Conservation (phyloP, 2,329 filamentous ascomycete genomes). For the Herpomyces periplanetae region DNA sequence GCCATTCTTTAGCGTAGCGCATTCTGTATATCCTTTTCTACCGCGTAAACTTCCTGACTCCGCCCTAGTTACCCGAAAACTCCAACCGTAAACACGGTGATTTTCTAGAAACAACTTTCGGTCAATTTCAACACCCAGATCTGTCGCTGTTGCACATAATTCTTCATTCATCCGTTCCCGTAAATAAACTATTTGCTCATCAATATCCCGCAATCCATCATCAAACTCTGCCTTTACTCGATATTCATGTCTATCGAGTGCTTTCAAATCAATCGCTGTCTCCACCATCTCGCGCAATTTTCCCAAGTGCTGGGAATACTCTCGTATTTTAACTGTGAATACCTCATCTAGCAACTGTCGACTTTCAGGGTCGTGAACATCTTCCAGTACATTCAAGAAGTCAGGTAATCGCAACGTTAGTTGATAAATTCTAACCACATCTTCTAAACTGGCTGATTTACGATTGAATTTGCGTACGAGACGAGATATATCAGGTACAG, state of each 20-base stretch:
- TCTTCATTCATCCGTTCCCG: constrained; percentile 47
- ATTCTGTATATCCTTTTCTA: constrained; percentile 60
- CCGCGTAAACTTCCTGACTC: constrained; percentile 80
- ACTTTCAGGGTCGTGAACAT: constrained; percentile 79
- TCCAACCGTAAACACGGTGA: constrained; percentile 81
- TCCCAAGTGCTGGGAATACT: constrained; percentile 33
- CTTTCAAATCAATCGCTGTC: constrained; percentile 78
- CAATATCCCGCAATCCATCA: constrained; percentile 46
- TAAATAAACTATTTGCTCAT: constrained; percentile 55
- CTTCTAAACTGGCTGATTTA: constrained; percentile 58
- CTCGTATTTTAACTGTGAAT: constrained; percentile 41
- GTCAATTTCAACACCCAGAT: constrained; percentile 64
- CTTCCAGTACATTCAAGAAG: constrained; percentile 55
- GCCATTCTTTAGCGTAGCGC: constrained; percentile 91
- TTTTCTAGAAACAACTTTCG: constrained; percentile 97
- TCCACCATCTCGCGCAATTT: constrained; percentile 94
- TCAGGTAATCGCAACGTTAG: constrained; percentile 65
- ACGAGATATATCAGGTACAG: constrained; percentile 71
- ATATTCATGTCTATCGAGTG: constrained; percentile 82
- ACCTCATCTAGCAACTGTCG: constrained; percentile 46
- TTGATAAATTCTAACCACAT: constrained; percentile 81
- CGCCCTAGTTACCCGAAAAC: constrained; percentile 46
- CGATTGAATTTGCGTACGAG: constrained; percentile 80
- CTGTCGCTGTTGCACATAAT: constrained; percentile 30
- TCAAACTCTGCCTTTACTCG: constrained; percentile 98